Evolutionary conservation across 192 early-diverging fungal species (phyloP).

Genomic region (Entomortierella beljakovae): DNA sequence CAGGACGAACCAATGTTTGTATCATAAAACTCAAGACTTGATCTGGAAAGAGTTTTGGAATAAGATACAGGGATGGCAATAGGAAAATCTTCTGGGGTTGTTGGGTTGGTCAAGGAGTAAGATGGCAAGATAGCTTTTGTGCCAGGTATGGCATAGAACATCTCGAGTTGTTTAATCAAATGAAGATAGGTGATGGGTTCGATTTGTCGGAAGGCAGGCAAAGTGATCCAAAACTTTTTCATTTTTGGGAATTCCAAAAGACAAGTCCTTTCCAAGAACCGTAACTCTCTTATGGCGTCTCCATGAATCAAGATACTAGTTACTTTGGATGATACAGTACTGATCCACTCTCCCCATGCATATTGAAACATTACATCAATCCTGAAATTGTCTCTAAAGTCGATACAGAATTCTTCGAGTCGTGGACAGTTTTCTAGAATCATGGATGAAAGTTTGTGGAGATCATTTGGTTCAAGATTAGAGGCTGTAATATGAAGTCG

Average conservation of each 20-base stretch:
- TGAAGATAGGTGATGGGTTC: background rate
- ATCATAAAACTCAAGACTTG: too few relatives aligned
- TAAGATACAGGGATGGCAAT: too few relatives aligned
- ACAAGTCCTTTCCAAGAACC: constrained; percentile 2
- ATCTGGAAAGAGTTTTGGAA: too few relatives aligned
- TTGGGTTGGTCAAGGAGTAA: background rate
- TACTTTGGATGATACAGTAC: background rate
- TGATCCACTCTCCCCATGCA: constrained; percentile 5
- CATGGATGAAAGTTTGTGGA: background rate
- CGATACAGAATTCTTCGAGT: background rate
- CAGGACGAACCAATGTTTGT: too few relatives aligned
- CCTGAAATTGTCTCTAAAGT: background rate
- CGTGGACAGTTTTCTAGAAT: background rate
- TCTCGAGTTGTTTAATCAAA: background rate
- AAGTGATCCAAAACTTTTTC: background rate
- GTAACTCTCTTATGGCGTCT: background rate
- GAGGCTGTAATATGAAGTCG: background rate
- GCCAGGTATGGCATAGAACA: background rate
- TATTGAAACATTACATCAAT: background rate
- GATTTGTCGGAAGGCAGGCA: background rate
- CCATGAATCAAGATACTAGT: background rate
- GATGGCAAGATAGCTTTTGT: background rate
- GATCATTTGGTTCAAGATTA: background rate
- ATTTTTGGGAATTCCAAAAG: background rate
- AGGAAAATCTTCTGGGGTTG: background rate